Percentiles rank a stretch among this genome's conserved stretches.
Conservation (phyloP, 352 stramenopile species). For the Phytophthora pisi region DNA sequence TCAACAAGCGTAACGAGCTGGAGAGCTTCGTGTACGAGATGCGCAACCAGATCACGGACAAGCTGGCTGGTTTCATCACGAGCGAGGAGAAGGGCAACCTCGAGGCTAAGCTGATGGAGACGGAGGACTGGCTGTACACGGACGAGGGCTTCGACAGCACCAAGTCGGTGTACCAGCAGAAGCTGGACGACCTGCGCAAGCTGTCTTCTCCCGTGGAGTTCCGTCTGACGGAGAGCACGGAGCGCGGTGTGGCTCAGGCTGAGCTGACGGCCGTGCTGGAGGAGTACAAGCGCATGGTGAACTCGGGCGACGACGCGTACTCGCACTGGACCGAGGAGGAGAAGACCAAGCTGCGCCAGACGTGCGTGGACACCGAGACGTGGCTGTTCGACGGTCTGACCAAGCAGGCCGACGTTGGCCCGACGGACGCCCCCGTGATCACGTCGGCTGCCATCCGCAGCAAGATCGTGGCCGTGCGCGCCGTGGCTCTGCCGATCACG, state of each 20-base stretch:
- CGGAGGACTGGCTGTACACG: conserved; percentile 99
- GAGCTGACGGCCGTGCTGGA: conserved; percentile 94
- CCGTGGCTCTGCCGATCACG: conserved; percentile 93
- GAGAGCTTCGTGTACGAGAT: conserved; percentile 99
- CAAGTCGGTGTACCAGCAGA: conserved; percentile 96
- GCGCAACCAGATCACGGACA: conserved; percentile 94
- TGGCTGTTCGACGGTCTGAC: conserved; percentile 97
- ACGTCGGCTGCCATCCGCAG: conserved; percentile 89
- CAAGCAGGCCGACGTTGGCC: conserved; percentile 91
- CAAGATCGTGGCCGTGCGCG: conserved; percentile 92
- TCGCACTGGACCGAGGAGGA: conserved; percentile 97
- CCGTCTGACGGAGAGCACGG: conserved; percentile 90
- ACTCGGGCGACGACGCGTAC: conserved; percentile 93
- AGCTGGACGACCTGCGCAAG: conserved; percentile 95
- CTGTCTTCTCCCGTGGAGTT: conserved; percentile 94
- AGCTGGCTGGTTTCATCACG: conserved; percentile 88
- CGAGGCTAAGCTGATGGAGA: conserved; percentile 88
- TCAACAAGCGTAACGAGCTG: conserved; percentile 99
- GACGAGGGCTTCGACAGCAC: conserved; percentile 98
- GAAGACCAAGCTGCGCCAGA: conserved; percentile 91
- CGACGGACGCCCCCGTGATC: conserved; percentile 92
- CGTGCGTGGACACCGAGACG: conserved; percentile 86
- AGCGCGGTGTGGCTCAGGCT: conserved; percentile 88
- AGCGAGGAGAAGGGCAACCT: conserved; percentile 90
- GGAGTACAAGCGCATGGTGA: conserved; percentile 95